Evolutionary conservation across 78 protist genomes (phyloP).

Genomic region (Tieghemostelium lacteum): DNA sequence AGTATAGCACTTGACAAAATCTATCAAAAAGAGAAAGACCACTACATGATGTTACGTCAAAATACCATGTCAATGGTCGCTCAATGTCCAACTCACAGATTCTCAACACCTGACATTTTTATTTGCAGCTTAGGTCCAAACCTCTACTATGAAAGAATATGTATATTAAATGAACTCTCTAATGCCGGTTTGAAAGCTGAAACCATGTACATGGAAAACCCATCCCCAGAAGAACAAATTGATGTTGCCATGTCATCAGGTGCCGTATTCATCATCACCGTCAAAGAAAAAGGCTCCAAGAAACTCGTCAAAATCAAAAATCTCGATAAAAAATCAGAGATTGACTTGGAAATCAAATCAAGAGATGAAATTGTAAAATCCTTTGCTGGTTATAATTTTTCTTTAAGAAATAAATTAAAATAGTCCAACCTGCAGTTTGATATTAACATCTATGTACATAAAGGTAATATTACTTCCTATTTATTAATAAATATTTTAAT

Average conservation of each 20-base stretch:
- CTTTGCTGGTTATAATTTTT: conserved; percentile 6
- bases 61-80: not conserved
- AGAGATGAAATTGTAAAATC: conserved; percentile 68
- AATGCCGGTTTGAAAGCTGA: conserved; percentile 55
- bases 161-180: conserved; percentile 31
- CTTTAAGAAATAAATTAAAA: not conserved
- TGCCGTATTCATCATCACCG: conserved; percentile 9
- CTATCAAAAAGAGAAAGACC: conserved; percentile 26
- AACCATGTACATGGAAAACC: conserved; percentile 35
- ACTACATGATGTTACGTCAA: not conserved
- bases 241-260: conserved; percentile 24
- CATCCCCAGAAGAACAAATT: conserved; percentile 63
- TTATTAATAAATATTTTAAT: too few relatives aligned
- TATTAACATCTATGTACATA: too few relatives aligned
- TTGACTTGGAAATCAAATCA: conserved; percentile 54
- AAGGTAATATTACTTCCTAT: too few relatives aligned
- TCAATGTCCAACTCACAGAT: conserved; percentile 8
- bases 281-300: conserved; percentile 54
- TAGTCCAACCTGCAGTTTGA: too few relatives aligned
- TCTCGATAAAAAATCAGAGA: conserved; percentile 61
- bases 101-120: conserved; percentile 45
- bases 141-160: conserved; percentile 20
- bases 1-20: conserved; percentile 60
- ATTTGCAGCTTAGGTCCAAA: conserved; percentile 47
- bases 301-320: conserved; percentile 64